A percentile compares a stretch with the other conserved stretches of the same genome.
These are phyloP conservation scores for Botrytis paeoniae DNA, from an alignment of 2,329 filamentous ascomycete genomes.

Conservation along the genomic window DNA sequence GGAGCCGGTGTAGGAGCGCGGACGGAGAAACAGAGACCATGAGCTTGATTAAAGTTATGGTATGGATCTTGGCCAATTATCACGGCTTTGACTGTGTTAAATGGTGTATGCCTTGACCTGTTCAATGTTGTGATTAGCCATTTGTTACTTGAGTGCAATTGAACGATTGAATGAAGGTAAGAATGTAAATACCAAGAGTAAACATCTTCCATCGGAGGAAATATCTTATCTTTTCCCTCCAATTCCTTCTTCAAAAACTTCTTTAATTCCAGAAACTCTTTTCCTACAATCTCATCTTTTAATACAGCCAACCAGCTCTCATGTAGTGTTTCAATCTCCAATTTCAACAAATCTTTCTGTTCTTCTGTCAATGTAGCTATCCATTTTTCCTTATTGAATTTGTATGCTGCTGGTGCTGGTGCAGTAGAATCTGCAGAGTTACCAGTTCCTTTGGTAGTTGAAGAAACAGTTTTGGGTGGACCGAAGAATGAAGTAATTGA, in stretches of 20 bases:
- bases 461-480: conserved; percentile 45
- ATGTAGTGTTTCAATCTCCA: conserved; percentile 90
- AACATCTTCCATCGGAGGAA: conserved; percentile 82
- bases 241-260: conserved; percentile 79
- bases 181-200: conserved; percentile 76
- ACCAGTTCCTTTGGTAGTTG: conserved; percentile 37
- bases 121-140: conserved; percentile 27
- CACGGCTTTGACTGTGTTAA: conserved; percentile 84
- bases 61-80: conserved; percentile 97
- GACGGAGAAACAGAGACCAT: conserved; percentile 94
- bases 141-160: not conserved
- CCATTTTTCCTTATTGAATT: conserved; percentile 91
- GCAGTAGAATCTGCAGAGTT: conserved; percentile 18
- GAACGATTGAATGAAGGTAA: conserved; percentile 15
- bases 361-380: conserved; percentile 74
- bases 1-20: conserved; percentile 84
- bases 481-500: conserved; percentile 91
- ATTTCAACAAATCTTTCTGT: conserved; percentile 74
- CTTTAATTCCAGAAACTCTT: conserved; percentile 85
- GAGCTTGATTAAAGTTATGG: conserved; percentile 92
- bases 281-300: conserved; percentile 77
- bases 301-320: conserved; percentile 87
- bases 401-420: conserved; percentile 38
- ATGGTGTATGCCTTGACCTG: conserved; percentile 91
- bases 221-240: conserved; percentile 71